Conservation (phyloP, 371 early-diverging fungal species). For the Syncephalastrum monosporum region DNA sequence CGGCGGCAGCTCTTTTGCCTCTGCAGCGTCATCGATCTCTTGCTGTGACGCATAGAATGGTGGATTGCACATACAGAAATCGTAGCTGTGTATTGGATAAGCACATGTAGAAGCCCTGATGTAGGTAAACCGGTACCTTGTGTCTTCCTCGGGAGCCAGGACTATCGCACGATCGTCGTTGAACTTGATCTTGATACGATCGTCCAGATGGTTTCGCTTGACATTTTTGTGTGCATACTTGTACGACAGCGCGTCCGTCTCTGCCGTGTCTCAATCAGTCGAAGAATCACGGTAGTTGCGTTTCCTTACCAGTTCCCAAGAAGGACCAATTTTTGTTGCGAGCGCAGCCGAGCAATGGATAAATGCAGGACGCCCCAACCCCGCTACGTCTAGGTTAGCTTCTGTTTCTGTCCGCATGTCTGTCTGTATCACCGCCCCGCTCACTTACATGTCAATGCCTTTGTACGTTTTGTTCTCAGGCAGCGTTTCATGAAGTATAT, state of each 20-base stretch:
- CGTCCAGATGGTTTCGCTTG: constrained; percentile 41
- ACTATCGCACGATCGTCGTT: constrained; percentile 32
- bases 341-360: constrained; percentile 65
- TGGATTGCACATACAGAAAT: constrained; percentile 76
- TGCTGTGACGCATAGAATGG: constrained; percentile 61
- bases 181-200: constrained; percentile 39
- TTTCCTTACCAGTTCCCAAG: constrained; percentile 53
- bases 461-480: constrained; percentile 12
- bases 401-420: not conserved
- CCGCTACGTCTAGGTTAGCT: constrained; percentile 41
- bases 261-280: not conserved
- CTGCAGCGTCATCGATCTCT: constrained; percentile 40
- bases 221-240: constrained; percentile 61
- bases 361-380: constrained; percentile 76
- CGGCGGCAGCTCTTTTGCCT: constrained; percentile 46
- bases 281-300: not conserved
- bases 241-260: constrained; percentile 20
- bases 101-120: constrained; percentile 4
- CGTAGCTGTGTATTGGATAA: constrained; percentile 29
- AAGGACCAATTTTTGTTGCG: constrained; percentile 50
- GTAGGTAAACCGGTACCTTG: constrained; percentile 10
- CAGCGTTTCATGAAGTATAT: constrained; percentile 44
- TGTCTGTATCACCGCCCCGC: not conserved
- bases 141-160: constrained; percentile 27
- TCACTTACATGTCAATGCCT: constrained; percentile 64